Conservation (phyloP, 1,284 basidiomycete genomes). For the Sphaerobolus stellatus region DNA sequence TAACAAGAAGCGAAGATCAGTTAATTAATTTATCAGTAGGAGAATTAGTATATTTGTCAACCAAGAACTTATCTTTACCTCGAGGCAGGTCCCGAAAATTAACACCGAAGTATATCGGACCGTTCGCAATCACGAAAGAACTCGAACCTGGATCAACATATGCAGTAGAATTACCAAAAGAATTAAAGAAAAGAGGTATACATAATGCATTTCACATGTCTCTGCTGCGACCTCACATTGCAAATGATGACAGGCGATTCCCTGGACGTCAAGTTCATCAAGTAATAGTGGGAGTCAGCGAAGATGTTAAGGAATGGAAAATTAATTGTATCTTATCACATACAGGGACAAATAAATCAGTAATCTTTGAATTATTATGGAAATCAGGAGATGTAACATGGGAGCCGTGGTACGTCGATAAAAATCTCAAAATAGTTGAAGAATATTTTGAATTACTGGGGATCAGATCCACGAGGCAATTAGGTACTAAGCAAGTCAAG, state of each 20-base stretch:
- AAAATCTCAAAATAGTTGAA: slow-evolving; percentile 22
- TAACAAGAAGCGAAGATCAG: slow-evolving; percentile 23
- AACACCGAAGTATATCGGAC: slow-evolving; percentile 29
- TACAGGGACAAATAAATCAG: slow-evolving; percentile 20
- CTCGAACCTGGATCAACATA: neutral
- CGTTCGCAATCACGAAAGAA: slow-evolving; percentile 17
- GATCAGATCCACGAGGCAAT: neutral
- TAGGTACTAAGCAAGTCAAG: no score
- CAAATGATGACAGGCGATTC: slow-evolving; percentile 17
- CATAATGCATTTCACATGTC: slow-evolving; percentile 19
- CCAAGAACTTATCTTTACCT: slow-evolving; percentile 27
- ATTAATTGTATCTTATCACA: slow-evolving; percentile 32
- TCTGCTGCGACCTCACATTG: slow-evolving; percentile 17
- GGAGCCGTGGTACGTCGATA: slow-evolving; percentile 26
- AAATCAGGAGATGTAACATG: slow-evolving; percentile 34
- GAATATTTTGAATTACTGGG: slow-evolving; percentile 24
- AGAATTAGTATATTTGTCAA: slow-evolving; percentile 34
- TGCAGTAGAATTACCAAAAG: slow-evolving; percentile 15
- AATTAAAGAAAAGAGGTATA: slow-evolving; percentile 17
- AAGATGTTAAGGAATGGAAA: slow-evolving; percentile 27
- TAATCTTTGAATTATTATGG: slow-evolving; percentile 35
- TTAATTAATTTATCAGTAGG: slow-evolving; percentile 22
- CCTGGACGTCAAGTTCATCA: slow-evolving; percentile 19
- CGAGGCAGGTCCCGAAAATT: slow-evolving; percentile 25
- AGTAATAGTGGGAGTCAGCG: slow-evolving; percentile 18